phyloP scores from a whole-genome alignment of 768 basidiomycete genomes.

The Clathrus columnatus region DNA sequence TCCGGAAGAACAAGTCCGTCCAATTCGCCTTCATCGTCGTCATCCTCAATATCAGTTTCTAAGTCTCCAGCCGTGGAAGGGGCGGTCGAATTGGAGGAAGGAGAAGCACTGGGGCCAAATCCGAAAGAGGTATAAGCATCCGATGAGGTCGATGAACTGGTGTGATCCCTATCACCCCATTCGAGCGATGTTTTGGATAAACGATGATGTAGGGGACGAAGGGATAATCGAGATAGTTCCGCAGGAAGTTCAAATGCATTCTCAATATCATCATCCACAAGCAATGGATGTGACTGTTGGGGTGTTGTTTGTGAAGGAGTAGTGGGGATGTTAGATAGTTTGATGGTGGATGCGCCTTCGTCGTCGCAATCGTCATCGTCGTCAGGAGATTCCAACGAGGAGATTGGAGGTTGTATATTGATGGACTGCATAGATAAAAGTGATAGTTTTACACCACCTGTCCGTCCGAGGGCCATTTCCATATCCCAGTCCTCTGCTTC shows the following conservation, averaged over 20 bases:
- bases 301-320: constrained; percentile 21
- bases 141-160: constrained; percentile 75
- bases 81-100: constrained; percentile 63
- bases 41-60: constrained; percentile 58
- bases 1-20: constrained; percentile 76
- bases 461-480: constrained; percentile 60
- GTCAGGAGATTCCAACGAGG: constrained; percentile 28
- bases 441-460: constrained; percentile 39
- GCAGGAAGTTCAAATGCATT: constrained; percentile 74
- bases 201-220: constrained; percentile 70
- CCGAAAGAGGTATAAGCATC: constrained; percentile 77
- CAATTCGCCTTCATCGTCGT: constrained; percentile 51
- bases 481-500: constrained; percentile 72
- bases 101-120: constrained; percentile 53
- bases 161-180: constrained; percentile 79
- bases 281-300: constrained; percentile 25
- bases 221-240: constrained; percentile 73
- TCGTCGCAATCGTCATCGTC: constrained; percentile 55
- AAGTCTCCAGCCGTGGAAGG: constrained; percentile 60
- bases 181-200: constrained; percentile 78
- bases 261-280: constrained; percentile 70
- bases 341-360: constrained; percentile 79
- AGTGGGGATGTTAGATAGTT: constrained; percentile 47
- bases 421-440: constrained; percentile 22
- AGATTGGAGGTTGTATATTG: constrained; percentile 59